These are phyloP conservation scores for Posidonia oceanica DNA, from an alignment of 116 monocot genomes.

Conservation along the genomic window DNA sequence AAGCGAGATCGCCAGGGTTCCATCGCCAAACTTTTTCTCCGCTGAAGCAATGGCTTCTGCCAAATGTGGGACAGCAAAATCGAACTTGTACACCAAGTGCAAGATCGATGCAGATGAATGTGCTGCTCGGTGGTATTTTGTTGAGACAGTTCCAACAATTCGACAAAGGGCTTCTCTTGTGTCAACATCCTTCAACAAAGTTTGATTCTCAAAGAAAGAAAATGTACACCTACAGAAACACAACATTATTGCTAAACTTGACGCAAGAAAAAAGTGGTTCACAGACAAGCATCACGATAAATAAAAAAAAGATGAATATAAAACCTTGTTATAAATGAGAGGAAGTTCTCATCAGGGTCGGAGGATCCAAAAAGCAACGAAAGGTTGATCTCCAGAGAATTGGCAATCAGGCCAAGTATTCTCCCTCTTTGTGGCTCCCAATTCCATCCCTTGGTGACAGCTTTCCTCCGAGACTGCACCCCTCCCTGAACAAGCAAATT, in stretches of 20 bases:
- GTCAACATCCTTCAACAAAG: constrained; percentile 48
- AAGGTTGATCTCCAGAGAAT: constrained; percentile 77
- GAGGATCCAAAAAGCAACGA: constrained; percentile 64
- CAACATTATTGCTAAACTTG: neutral
- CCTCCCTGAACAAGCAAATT: constrained; percentile 24
- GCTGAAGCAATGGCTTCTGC: constrained; percentile 54
- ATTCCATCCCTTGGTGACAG: constrained; percentile 47
- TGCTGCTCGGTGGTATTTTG: constrained; percentile 39
- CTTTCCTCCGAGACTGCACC: constrained; percentile 33
- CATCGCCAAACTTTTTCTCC: constrained; percentile 76
- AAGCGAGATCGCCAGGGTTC: constrained; percentile 53
- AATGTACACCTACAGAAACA: constrained; percentile 41
- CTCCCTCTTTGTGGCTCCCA: constrained; percentile 62
- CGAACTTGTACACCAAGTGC: constrained; percentile 78
- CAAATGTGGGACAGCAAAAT: constrained; percentile 54
- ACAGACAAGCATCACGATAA: neutral
- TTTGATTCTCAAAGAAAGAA: constrained; percentile 59
- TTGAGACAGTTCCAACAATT: constrained; percentile 59
- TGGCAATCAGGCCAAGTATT: constrained; percentile 68
- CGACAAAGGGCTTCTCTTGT: constrained; percentile 57
- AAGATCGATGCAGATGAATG: constrained; percentile 73
- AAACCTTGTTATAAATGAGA: constrained; percentile 86
- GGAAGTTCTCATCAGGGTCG: constrained; percentile 55
- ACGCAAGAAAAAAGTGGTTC: neutral
- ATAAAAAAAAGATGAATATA: neutral